A percentile compares a stretch with the other conserved stretches of the same genome.
These are phyloP conservation scores for Tirmania nivea DNA, from an alignment of 495 filamentous ascomycete genomes.

Conservation along the genomic window DNA sequence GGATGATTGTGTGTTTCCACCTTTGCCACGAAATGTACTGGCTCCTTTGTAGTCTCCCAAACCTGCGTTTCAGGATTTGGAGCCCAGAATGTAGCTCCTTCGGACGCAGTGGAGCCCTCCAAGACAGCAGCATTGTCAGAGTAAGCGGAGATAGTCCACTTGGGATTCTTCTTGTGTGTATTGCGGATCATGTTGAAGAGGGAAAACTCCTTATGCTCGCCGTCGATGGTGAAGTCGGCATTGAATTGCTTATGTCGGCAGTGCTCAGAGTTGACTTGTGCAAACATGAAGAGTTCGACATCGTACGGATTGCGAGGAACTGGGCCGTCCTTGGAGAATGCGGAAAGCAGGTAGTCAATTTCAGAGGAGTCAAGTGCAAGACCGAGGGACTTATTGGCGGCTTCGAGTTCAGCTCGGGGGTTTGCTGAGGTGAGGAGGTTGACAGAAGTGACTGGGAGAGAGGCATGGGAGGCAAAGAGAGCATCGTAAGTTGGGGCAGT, in stretches of 20 bases:
- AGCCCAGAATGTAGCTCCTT: constrained; percentile 52
- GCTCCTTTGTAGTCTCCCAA: constrained; percentile 74
- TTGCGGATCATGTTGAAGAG: constrained; percentile 92
- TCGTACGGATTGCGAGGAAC: constrained; percentile 56
- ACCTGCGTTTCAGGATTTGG: constrained; percentile 63
- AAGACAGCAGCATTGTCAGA: constrained; percentile 93
- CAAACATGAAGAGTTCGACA: constrained; percentile 97
- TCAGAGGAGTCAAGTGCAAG: constrained; percentile 72
- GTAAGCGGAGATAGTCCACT: constrained; percentile 77
- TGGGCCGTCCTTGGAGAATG: constrained; percentile 49
- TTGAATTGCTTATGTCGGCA: constrained; percentile 74
- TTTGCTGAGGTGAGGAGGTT: constrained; percentile 39
- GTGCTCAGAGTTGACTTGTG: constrained; percentile 80
- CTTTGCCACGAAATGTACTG: constrained; percentile 73
- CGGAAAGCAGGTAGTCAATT: constrained; percentile 79
- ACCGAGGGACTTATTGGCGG: constrained; percentile 62
- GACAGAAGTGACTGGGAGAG: constrained; percentile 47
- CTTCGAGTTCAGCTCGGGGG: constrained; percentile 49
- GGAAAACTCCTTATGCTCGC: constrained; percentile 47
- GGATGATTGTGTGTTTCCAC: constrained; percentile 98
- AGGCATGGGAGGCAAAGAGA: constrained; percentile 62
- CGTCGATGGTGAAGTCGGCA: constrained; percentile 92
- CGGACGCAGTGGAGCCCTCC: constrained; percentile 33
- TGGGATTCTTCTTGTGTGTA: constrained; percentile 58
- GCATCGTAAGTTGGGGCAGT: constrained; percentile 40